phyloP scores from a whole-genome alignment of 169 alveolate genomes.

The Eimeria mitis region DNA sequence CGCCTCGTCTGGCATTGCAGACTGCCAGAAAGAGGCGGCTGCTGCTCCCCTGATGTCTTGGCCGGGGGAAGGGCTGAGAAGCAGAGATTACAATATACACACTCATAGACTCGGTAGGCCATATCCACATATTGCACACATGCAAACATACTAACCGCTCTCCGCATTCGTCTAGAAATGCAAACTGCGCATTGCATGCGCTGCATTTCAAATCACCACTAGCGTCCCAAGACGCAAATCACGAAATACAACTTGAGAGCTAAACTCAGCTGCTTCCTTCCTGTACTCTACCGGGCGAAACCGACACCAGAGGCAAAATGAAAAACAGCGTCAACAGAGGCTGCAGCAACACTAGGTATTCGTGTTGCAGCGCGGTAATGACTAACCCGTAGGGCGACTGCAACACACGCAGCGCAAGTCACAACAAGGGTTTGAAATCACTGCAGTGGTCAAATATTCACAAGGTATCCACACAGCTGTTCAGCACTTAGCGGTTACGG shows the following conservation, averaged over 20 bases:
- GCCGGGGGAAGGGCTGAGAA: constrained; percentile 63
- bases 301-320: neutral
- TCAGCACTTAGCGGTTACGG: neutral
- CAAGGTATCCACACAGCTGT: neutral
- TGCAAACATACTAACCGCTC: neutral
- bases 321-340: neutral
- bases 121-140: neutral
- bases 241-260: neutral
- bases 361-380: neutral
- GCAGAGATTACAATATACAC: neutral
- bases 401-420: neutral
- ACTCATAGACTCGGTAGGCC: neutral
- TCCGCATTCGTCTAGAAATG: neutral
- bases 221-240: neutral
- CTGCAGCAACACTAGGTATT: neutral
- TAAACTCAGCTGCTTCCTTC: constrained; percentile 10
- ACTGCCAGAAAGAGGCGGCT: constrained; percentile 80
- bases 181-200: neutral
- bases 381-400: constrained; percentile 71
- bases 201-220: neutral
- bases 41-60: constrained; percentile 70
- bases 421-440: neutral
- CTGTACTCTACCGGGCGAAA: neutral
- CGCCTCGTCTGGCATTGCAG: constrained; percentile 81
- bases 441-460: neutral